These are phyloP conservation scores for Ophiosphaerella korrae DNA, from an alignment of 2,329 filamentous ascomycete genomes.

Conservation along the genomic window DNA sequence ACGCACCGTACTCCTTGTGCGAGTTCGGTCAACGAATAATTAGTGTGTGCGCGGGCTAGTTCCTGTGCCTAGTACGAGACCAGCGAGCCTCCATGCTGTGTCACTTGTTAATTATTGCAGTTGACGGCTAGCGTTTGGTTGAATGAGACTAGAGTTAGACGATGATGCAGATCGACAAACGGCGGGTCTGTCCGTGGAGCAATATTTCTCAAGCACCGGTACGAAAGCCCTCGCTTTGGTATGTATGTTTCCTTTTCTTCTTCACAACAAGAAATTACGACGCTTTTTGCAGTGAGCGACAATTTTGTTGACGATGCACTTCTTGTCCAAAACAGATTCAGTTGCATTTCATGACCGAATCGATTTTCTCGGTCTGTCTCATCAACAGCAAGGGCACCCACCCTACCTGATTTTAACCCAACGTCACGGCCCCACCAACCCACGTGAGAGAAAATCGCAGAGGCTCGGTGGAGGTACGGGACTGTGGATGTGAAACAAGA, in stretches of 20 bases:
- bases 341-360: too few relatives aligned
- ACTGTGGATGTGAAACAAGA: too few relatives aligned
- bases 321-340: background rate
- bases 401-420: too few relatives aligned
- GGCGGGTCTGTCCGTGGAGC: constrained; percentile 1
- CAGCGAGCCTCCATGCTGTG: background rate
- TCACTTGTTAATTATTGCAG: background rate
- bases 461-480: too few relatives aligned
- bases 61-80: background rate
- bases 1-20: too few relatives aligned
- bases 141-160: background rate
- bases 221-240: too few relatives aligned
- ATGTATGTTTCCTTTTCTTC: background rate
- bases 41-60: background rate
- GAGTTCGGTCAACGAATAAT: background rate
- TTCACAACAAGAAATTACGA: background rate
- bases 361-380: too few relatives aligned
- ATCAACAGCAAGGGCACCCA: too few relatives aligned
- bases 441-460: too few relatives aligned
- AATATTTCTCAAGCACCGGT: background rate
- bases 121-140: background rate
- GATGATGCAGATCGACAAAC: background rate
- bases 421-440: too few relatives aligned
- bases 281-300: background rate
- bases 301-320: background rate